Evolutionary conservation across 768 basidiomycete genomes (phyloP).

Genomic region (Tubosaeta sp.): DNA sequence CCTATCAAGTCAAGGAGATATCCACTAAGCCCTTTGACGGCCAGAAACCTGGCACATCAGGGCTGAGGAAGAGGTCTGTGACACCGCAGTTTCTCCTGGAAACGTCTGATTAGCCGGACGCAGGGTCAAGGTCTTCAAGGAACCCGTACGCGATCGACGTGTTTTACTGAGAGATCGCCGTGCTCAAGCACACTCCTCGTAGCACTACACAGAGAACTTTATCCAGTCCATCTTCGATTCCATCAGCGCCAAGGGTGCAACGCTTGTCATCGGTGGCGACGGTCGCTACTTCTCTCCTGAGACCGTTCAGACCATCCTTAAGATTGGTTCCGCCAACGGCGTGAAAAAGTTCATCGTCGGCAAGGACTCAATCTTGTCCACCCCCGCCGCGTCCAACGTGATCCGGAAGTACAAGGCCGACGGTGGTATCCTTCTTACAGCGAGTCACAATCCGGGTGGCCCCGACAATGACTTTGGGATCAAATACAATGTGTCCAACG

Average conservation of each 20-base stretch:
- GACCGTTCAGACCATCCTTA: conserved; percentile 86
- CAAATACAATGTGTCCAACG: conserved; percentile 98
- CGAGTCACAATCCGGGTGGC: conserved; percentile 97
- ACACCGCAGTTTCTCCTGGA: conserved; percentile 12
- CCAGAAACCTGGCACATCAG: conserved; percentile 97
- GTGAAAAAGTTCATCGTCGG: conserved; percentile 91
- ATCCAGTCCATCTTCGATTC: conserved; percentile 91
- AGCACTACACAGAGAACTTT: conserved; percentile 99
- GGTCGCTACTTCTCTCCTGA: conserved; percentile 90
- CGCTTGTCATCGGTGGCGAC: conserved; percentile 95
- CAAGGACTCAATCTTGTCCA: conserved; percentile 88
- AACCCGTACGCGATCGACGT: conserved; percentile 57
- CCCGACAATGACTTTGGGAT: conserved; percentile 99
- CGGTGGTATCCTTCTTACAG: conserved; percentile 95
- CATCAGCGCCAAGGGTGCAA: conserved; percentile 73
- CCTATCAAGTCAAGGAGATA: conserved; percentile 57
- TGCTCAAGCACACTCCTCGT: conserved; percentile 18
- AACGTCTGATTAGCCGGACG: conserved; percentile 12
- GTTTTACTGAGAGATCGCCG: neutral
- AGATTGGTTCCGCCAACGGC: conserved; percentile 91
- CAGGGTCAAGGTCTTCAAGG: conserved; percentile 98
- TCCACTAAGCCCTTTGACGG: conserved; percentile 85
- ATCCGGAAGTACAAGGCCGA: conserved; percentile 96
- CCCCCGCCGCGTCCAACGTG: conserved; percentile 93
- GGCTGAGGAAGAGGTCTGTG: conserved; percentile 84